Evolutionary conservation across 257 asterid genomes (phyloP).

Genomic region (Gardenia jasminoides): DNA sequence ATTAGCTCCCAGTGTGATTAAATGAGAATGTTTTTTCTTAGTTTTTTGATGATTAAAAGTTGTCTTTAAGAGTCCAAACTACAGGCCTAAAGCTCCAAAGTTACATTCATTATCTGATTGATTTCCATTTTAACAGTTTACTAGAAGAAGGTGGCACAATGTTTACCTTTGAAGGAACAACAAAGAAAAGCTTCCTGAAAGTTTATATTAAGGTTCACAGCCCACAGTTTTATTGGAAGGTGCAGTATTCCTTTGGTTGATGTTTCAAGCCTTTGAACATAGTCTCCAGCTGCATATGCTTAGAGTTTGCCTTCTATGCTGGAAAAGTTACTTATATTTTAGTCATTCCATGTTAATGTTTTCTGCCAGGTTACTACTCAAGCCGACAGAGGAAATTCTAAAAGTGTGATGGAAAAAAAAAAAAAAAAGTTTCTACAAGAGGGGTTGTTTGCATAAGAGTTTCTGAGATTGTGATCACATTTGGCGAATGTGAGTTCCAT

Average conservation of each 20-base stretch:
- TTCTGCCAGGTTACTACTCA: slow-evolving; percentile 59
- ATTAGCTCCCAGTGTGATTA: not conserved
- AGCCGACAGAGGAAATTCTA: no score
- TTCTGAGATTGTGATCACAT: no score
- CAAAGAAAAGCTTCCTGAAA: slow-evolving; percentile 37
- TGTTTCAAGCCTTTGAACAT: not conserved
- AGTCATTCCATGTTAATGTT: not conserved
- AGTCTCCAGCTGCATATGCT: not conserved
- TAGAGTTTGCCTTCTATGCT: not conserved
- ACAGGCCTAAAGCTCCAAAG: not conserved
- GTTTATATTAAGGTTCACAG: slow-evolving; percentile 65
- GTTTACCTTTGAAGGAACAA: slow-evolving; percentile 66
- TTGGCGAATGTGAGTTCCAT: no score
- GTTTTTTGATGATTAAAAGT: not conserved
- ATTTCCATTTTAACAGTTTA: slow-evolving; percentile 40
- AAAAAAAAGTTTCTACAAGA: no score
- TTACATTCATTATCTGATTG: not conserved
- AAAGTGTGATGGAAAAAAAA: no score
- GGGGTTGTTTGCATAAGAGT: no score
- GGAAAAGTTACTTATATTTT: no score
- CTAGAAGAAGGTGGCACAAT: slow-evolving; percentile 76
- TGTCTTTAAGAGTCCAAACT: no score
- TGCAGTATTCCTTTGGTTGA: slow-evolving; percentile 5
- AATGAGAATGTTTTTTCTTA: not conserved
- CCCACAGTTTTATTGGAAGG: slow-evolving; percentile 92